Base-by-base conservation (phyloP, 2,329 filamentous ascomycete species). In the Alternaria brassicicola region DNA sequence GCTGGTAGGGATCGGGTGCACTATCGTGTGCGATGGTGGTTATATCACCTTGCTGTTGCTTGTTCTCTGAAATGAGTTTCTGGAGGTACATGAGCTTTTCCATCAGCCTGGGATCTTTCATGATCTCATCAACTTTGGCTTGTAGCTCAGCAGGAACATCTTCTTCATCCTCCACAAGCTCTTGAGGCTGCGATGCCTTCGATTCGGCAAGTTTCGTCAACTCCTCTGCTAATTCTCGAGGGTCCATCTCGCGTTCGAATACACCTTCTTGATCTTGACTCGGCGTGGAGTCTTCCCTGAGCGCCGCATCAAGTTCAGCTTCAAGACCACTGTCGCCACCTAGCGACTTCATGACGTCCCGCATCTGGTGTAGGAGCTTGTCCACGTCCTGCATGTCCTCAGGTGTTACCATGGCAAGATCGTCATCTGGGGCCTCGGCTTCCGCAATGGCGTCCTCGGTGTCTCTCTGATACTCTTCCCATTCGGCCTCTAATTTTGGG, bases 71-170 rank as follows among this genome's bases (percentile, higher is more conserved):
- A 8, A 75, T 67, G 13, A 72, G 42, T 13, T 69, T 64, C 47
- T 70, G 68, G 41, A 76, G 73, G 53, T 71, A 68, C 28, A 64
- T 51, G 4, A 76, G 66, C 58, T 74, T 76, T 53, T 76, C 65
- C 61, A 76, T 62, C 1, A 76, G 65, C 15, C 65, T 62, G 6
- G 74, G 74, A 46, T 76, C 73, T 39, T 68, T 57, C 66, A 76
- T 71, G 41, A 76, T 74, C 45, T 70, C 67, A 53, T 76, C 71
- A 33, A 76, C 69, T 39, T 73, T 69, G 39, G 73, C 71, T 48
- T 72, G 61, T 5, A 74, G 62, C n/a, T 73, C 69, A 3, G 71
- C 66, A 15, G 71, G 66, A 3, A 70, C 50, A n/a, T 68, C 58
- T 35, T 68, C 69, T 25, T 66, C 64, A 8, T 62, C 52, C 13